Percentiles rank a stretch among this genome's conserved stretches.
Evolutionary conservation across 1,284 basidiomycete species (phyloP).

Genomic region (Cerrena zonata): DNA sequence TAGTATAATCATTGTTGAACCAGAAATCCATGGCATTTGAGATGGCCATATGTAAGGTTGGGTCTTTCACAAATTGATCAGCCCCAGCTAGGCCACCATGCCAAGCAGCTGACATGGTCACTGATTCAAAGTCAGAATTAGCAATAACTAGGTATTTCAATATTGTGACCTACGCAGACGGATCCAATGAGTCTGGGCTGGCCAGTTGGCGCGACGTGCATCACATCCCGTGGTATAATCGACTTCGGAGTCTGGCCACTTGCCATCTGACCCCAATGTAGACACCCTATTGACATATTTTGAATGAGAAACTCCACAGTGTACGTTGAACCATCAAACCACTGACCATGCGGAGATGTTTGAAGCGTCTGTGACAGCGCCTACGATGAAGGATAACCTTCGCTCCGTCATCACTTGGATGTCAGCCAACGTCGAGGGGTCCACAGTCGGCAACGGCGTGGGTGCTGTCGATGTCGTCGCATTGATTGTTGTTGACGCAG

Average conservation of each 20-base stretch:
- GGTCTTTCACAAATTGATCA: conserved; percentile 34
- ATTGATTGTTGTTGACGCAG: too few species aligned
- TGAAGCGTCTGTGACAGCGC: conserved; percentile 10
- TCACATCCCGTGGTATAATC: conserved; percentile 55
- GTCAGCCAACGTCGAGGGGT: conserved; percentile 10
- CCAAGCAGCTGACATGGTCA: conserved; percentile 50
- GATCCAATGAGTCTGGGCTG: conserved; percentile 55
- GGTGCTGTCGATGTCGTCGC: background rate
- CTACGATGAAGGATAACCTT: conserved; percentile 19
- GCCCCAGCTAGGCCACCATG: conserved; percentile 42
- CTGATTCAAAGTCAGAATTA: conserved; percentile 9
- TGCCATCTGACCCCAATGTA: conserved; percentile 42
- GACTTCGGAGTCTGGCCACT: conserved; percentile 50
- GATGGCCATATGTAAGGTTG: conserved; percentile 36
- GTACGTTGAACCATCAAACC: background rate
- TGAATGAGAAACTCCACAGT: background rate
- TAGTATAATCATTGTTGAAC: conserved; percentile 57
- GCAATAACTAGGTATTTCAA: background rate
- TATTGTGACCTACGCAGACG: conserved; percentile 42
- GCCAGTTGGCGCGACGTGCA: conserved; percentile 62
- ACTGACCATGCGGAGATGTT: conserved; percentile 19
- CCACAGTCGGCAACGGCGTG: background rate
- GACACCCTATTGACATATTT: conserved; percentile 32
- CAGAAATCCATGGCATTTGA: conserved; percentile 56
- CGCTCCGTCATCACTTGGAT: conserved; percentile 19